Base-by-base conservation (phyloP, 129 eudicot species). In the Flaveria robusta region DNA sequence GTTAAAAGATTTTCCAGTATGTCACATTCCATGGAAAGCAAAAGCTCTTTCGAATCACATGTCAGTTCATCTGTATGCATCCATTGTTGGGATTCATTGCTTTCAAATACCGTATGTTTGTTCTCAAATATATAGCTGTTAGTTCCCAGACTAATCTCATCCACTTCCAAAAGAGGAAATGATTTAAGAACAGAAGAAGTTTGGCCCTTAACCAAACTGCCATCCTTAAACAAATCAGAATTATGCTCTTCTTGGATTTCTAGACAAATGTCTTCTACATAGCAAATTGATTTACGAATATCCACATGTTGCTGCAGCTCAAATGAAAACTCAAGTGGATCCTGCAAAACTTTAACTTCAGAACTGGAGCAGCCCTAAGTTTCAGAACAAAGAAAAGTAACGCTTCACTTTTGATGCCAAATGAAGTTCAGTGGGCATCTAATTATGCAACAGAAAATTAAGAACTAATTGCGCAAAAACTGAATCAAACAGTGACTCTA, bases 161-260 rank as follows among this genome's bases (percentile, higher is more conserved):
- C 93, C 70, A 94, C 86, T 85, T 94, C 99, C 66, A 91, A 81
- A 60, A 86, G 79, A 77, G 97, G 97, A 84, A 87, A 94, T 43
- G 65, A 20, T 66, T 76, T 43, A 59, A 54, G 71, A 79, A 42
- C 56, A 73, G 84, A 77, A 77, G 72, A 73, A 70, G 15, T 77
- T 68, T 84, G 74, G 71, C 70, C 85, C 63, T 55, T 71, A 67
- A 79, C 63, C 46, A 64, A 70, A 81, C 77, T 80, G 76, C 50
- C 83, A 77, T 84, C 88, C 31, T 86, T 96, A 20, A 79, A 37
- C 37, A 62, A 5, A 29, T 62, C 68, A 16, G 68, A 62, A 14
- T 62, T 62, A 62, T 62, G 20, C 68, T 27, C 68, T 62, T 29
- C 42, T 43, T 75, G 79, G 81, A 81, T 81, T 42, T 82, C 93